phyloP scores from a whole-genome alignment of 306 rosid genomes.

The Inga oerstediana region DNA sequence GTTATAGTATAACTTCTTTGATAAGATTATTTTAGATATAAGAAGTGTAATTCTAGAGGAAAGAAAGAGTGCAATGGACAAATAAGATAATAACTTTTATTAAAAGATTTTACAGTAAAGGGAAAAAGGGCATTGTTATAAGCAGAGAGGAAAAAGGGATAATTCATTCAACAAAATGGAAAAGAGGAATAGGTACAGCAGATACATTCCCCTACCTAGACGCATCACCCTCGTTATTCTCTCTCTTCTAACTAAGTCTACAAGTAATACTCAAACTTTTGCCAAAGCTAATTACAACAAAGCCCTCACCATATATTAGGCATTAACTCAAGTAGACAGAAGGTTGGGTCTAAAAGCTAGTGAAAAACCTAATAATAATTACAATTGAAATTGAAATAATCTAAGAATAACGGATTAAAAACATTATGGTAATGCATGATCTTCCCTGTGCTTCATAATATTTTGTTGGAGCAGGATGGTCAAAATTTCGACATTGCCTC shows the following conservation, averaged over 20 bases:
- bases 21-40: background rate
- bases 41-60: background rate
- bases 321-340: background rate
- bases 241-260: background rate
- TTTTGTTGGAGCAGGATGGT: background rate
- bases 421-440: background rate
- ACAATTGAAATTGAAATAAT: background rate
- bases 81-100: background rate
- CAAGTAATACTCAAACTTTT: too few species aligned
- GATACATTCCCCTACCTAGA: background rate
- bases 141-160: background rate
- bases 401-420: background rate
- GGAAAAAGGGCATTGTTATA: background rate
- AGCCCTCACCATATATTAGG: background rate
- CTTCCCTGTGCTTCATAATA: background rate
- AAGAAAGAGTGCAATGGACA: background rate
- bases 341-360: background rate
- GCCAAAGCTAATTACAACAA: too few species aligned
- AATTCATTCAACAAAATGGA: background rate
- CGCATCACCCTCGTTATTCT: background rate
- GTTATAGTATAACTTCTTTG: background rate
- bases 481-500: background rate
- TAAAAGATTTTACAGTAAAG: background rate
- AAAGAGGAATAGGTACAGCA: background rate
- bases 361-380: background rate